phyloP scores from a whole-genome alignment of 306 rosid genomes.

The Morella rubra region DNA sequence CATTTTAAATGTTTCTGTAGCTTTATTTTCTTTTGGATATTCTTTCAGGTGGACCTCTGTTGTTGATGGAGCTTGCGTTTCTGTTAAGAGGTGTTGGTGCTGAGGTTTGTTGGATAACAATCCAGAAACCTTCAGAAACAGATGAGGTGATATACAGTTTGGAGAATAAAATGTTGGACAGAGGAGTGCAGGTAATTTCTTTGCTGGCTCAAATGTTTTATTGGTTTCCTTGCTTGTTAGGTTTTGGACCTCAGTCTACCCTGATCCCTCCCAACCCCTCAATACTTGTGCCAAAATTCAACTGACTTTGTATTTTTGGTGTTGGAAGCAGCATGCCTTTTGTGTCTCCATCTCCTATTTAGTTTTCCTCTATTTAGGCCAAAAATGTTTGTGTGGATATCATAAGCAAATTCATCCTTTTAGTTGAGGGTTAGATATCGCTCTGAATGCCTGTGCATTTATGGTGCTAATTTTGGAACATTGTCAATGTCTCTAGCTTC shows the following conservation, averaged over 20 bases:
- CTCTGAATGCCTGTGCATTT: not conserved
- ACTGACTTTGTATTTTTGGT: not conserved
- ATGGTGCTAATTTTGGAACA: not conserved
- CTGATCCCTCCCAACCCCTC: not conserved
- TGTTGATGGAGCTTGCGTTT: slow-evolving; percentile 81
- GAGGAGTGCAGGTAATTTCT: slow-evolving; percentile 68
- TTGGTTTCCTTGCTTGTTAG: not conserved
- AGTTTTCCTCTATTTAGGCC: not conserved
- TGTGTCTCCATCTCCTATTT: not conserved
- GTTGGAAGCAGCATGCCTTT: slow-evolving; percentile 1
- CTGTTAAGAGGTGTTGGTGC: slow-evolving; percentile 70
- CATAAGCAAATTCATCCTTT: not conserved
- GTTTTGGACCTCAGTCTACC: not conserved
- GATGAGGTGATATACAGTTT: slow-evolving; percentile 61
- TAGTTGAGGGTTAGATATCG: not conserved
- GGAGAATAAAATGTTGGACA: slow-evolving; percentile 72
- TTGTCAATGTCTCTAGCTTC: not conserved
- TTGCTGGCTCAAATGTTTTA: not conserved
- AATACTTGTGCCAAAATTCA: not conserved
- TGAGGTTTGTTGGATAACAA: slow-evolving; percentile 73
- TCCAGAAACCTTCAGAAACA: slow-evolving; percentile 50
- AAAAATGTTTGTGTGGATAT: not conserved
- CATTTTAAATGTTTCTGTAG: not conserved
- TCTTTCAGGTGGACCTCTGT: slow-evolving; percentile 63
- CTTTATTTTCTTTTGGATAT: not conserved